Base-by-base conservation (phyloP, 345 rosid species). In the Salix suchowensis region DNA sequence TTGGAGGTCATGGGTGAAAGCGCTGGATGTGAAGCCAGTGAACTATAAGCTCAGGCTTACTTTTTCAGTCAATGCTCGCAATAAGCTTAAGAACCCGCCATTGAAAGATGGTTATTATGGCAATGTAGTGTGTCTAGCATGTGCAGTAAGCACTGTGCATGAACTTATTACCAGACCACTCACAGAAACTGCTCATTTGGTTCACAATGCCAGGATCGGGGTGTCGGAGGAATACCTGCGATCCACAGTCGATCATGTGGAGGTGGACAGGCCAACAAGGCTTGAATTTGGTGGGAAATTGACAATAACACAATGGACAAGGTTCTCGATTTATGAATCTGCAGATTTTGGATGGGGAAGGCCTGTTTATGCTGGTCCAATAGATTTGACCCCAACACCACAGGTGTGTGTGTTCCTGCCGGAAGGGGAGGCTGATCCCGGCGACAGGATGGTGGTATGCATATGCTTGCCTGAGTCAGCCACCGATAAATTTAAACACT, bases 301-400 rank as follows among this genome's bases (percentile, higher is more conserved):
- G 82, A 90, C 93, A 30, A 91, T 94, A 68, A 94, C 98, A 12
- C 97, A 94, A 37, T 91, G 98, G 98, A 92, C 97, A 14, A 88
- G 94, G 76, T 90, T 94, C 73, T 84, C 91, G 1, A 89, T 91
- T 44, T 90, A 93, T 24, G 97, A 93, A 73, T 87, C 86, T 21
- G 94, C 97, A 2, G 97, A 93, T 86, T 95, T 93, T 37, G 97
- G 98, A 9, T 93, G 97, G 92, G 98, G 97, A 48, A 88, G 85
- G 82, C 97, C 97, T 36, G 30, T 84, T 74, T 94, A 89, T 39
- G 97, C 97, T 0, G 97, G 97, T 21, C 97, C 96, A 0, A 88
- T 90, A 50, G 97, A 94, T 87, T 79, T 94, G 48, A 94, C 94
- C 10, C 97, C 97, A 39, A 93, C 97, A 0, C 97, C 98, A 54